These are phyloP conservation scores for Pholiota conissans DNA, from an alignment of 768 basidiomycete genomes.

Conservation along the genomic window DNA sequence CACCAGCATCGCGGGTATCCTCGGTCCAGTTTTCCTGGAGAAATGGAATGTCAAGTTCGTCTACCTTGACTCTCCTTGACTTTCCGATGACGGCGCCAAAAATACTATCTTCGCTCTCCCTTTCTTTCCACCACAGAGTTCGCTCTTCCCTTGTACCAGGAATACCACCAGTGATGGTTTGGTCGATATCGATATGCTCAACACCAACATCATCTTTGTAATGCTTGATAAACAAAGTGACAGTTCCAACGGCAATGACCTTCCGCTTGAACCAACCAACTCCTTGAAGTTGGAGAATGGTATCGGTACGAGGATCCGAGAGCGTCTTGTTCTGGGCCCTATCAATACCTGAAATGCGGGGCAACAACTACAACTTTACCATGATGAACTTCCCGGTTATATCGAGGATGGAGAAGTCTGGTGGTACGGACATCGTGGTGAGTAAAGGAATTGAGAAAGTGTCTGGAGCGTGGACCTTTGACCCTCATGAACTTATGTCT, in stretches of 20 bases:
- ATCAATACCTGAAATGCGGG: background rate
- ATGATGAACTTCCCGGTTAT: conserved; percentile 62
- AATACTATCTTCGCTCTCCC: conserved; percentile 53
- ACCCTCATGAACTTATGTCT: background rate
- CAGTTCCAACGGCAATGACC: conserved; percentile 52
- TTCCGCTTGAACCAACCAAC: conserved; percentile 72
- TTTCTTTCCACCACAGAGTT: conserved; percentile 55
- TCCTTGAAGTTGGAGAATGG: conserved; percentile 69
- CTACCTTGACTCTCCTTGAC: conserved; percentile 48
- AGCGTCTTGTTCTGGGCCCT: conserved; percentile 61
- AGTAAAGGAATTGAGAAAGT: background rate
- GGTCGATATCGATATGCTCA: conserved; percentile 70
- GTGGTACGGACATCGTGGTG: conserved; percentile 64
- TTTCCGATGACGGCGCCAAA: conserved; percentile 63
- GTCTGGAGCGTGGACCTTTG: background rate
- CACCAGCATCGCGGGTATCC: conserved; percentile 45
- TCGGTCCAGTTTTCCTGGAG: conserved; percentile 45
- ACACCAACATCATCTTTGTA: conserved; percentile 56
- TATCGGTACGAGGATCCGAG: conserved; percentile 55
- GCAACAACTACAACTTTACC: conserved; percentile 35
- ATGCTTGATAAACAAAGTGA: conserved; percentile 66
- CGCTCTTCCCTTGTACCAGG: conserved; percentile 57
- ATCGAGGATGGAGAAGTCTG: conserved; percentile 56
- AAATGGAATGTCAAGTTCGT: conserved; percentile 47
- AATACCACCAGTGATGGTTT: conserved; percentile 64